Evolutionary conservation across 495 filamentous ascomycete species (phyloP), one percentile per base, ranked within the genome.

Genomic region (Trichocladium antarcticum): DNA sequence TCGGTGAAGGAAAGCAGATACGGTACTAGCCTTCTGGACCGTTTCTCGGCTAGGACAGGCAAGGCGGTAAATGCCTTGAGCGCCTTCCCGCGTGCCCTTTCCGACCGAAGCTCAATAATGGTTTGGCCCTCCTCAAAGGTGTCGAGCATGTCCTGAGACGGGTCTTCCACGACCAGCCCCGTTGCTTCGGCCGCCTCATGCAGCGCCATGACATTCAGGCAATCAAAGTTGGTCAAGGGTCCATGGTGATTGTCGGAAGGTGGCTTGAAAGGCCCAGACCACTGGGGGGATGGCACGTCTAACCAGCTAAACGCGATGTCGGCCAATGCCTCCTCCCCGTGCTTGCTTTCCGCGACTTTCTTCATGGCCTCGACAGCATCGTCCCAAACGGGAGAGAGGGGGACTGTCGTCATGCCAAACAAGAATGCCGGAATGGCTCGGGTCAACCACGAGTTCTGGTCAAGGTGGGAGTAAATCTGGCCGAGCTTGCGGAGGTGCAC

Each of bases 381-480:
- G 53, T 94, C 86, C 84, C 88, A 95, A 17, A 90, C 64, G 14
- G 84, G 85, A 5, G 87, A 72, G 47, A 95, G 69, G 52, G 82
- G 85, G 42, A 90, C 80, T 4, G 88, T 92, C 45, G 94, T 77
- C 55, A 96, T 76, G 36, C 89, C 90, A 60, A 96, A 96, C 57
- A 85, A 82, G 55, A 88, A 96, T 12, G 80, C 71, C 1, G 89
- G 85, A 24, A 96, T 74, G 6, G 89, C 73, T 54, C 71, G 73
- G 27, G 76, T 68, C 57, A 94, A 70, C 81, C 83, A 88, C 11
- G 72, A 74, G 41, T 74, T 73, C 57, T 53, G 68, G 55, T 42
- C 75, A 57, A 63, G 69, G 61, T 46, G 77, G 58, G 66, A 79
- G 85, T 56, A 82, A 55, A 49, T 76, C 60, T 39, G 79, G 71